A percentile compares a stretch with the other conserved stretches of the same genome.
phyloP scores from a whole-genome alignment of 2,329 filamentous ascomycete genomes.

The Apiospora marii region DNA sequence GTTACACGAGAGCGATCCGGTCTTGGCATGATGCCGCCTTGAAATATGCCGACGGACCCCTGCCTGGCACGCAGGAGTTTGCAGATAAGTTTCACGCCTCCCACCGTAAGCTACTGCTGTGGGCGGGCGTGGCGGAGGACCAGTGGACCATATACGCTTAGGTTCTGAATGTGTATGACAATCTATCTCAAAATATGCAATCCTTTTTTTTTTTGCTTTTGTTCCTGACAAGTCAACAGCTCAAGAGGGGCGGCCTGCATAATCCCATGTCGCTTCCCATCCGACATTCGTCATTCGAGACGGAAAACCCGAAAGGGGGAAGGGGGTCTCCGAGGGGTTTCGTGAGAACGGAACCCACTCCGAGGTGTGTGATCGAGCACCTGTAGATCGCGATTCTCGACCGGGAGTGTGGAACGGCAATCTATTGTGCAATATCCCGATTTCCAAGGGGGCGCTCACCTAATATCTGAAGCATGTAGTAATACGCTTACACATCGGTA shows the following conservation, averaged over 20 bases:
- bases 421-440: background rate
- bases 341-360: background rate
- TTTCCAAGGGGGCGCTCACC: background rate
- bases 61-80: slow-evolving; percentile 33
- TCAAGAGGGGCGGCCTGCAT: background rate
- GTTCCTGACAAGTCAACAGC: background rate
- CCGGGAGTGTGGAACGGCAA: background rate
- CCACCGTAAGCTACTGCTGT: slow-evolving; percentile 37
- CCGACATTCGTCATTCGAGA: background rate
- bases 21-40: slow-evolving; percentile 31
- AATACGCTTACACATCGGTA: background rate
- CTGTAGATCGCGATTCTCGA: background rate
- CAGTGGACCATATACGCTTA: slow-evolving; percentile 15
- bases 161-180: background rate
- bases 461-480: background rate
- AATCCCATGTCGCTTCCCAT: background rate
- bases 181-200: background rate
- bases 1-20: slow-evolving; percentile 34
- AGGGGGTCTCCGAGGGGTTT: background rate
- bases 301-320: background rate
- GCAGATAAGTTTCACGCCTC: slow-evolving; percentile 32
- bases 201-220: no score
- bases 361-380: background rate
- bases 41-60: slow-evolving; percentile 25
- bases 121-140: slow-evolving; percentile 35